Evolutionary conservation across 768 basidiomycete genomes (phyloP).

Genomic region (Leucosporidium creatinivorum): DNA sequence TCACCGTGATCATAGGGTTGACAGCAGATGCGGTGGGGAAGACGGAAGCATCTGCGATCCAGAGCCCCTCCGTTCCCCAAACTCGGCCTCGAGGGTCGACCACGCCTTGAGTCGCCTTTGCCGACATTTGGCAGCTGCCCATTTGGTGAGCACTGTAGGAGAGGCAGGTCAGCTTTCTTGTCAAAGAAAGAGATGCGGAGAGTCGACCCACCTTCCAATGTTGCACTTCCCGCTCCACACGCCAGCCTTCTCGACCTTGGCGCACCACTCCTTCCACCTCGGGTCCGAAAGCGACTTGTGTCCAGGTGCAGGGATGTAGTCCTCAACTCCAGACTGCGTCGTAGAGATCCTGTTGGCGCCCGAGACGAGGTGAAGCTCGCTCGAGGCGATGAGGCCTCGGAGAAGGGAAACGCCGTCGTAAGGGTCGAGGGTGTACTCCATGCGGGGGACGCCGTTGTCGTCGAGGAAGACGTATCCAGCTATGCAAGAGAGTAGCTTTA

Average conservation of each 20-base stretch:
- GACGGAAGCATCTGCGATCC: constrained; percentile 38
- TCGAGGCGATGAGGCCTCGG: constrained; percentile 28
- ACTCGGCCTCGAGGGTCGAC: constrained; percentile 38
- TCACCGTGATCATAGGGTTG: constrained; percentile 31
- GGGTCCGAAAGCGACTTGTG: constrained; percentile 26
- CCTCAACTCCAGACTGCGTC: constrained; percentile 29
- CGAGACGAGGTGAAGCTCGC: constrained; percentile 31
- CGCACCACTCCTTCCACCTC: constrained; percentile 29
- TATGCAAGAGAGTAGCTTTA: background rate
- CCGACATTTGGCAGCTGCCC: constrained; percentile 39
- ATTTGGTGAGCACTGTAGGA: constrained; percentile 37
- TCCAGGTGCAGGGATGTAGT: constrained; percentile 7
- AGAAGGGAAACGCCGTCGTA: constrained; percentile 32
- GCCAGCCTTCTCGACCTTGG: constrained; percentile 29
- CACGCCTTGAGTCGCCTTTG: constrained; percentile 31
- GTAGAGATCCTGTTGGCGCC: constrained; percentile 33
- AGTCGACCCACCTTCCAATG: constrained; percentile 3
- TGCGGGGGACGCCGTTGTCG: constrained; percentile 14
- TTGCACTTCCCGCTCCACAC: constrained; percentile 19
- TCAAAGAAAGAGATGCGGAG: no score
- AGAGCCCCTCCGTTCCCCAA: constrained; percentile 37
- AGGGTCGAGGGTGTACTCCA: constrained; percentile 33
- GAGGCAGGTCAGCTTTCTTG: no score
- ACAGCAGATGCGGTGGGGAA: constrained; percentile 29
- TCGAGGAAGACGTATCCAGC: constrained; percentile 31